Base-by-base conservation (phyloP, 805 yeast genomes). In the Lipomyces starkeyi region DNA sequence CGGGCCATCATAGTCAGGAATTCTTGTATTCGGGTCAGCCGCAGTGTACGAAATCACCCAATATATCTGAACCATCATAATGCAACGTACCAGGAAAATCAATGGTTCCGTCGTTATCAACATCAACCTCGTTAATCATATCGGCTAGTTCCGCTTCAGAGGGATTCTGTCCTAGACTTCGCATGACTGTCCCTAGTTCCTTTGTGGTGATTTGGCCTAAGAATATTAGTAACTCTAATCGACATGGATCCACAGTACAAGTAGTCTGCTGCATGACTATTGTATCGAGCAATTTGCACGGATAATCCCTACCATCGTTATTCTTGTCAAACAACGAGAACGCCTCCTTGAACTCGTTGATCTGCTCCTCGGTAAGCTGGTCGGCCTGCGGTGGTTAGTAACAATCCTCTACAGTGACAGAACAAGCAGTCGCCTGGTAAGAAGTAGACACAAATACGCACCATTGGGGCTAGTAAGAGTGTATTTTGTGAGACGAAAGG, bases 91-190 rank as follows among this genome's bases (percentile, higher is more conserved):
- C 73, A 37, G 91, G 85, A 79, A 90, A 90, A 77, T 90, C 95
- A 74, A 90, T 90, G 75, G 87, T 84, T 53, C 97, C 97, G 81
- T 95, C 97, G 74, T 94, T 94, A 82, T 95, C 95, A 70, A 90
- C 89, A 80, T 95, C 99, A 63, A 95, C 97, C 81, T 95, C 99
- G 79, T 94, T 94, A 84, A 95, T 91, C 90, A 95, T 88, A 79
- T 95, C 99, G 65, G 95, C 91, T 76, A 95, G 89, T 80, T 95
- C 99, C 73, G 93, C 88, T 80, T 95, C 98, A 61, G 97, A 88
- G 49, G 99, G 99, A 76, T 94, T 94, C 80, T 93, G 95, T 62
- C 99, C 99, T 77, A 95, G 84, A n/a, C 98, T 91, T 82, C 99
- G 90, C 99, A 95, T 95, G 63, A 95, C 99, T 3, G 97, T 93